A percentile compares a stretch with the other conserved stretches of the same genome.
Conservation (phyloP, 306 rosid species). For the Rosa multiflora region DNA sequence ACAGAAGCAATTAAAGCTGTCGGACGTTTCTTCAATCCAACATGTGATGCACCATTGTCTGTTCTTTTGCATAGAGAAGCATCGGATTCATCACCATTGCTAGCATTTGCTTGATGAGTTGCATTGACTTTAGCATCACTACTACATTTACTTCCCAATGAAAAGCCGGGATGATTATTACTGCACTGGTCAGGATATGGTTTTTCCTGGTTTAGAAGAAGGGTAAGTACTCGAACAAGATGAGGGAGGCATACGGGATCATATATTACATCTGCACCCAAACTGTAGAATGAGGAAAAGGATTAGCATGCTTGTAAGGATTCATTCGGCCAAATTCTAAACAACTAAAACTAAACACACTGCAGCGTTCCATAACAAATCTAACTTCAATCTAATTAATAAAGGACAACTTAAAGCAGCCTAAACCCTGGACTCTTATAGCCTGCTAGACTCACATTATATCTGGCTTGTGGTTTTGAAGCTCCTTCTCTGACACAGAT, state of each 20-base stretch:
- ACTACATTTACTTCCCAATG: constrained; percentile 16
- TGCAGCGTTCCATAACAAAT: background rate
- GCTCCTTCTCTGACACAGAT: constrained; percentile 63
- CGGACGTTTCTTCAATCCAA: constrained; percentile 39
- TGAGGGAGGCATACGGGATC: constrained; percentile 85
- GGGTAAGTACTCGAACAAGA: constrained; percentile 59
- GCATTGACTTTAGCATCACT: constrained; percentile 29
- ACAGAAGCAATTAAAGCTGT: constrained; percentile 70
- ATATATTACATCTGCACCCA: constrained; percentile 89
- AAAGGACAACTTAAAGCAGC: background rate
- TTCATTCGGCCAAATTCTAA: constrained; percentile 5
- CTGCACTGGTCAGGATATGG: constrained; percentile 4
- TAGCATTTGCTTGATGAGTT: constrained; percentile 9
- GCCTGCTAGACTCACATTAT: constrained; percentile 57
- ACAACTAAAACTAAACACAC: background rate
- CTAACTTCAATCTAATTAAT: background rate
- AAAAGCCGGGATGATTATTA: constrained; percentile 16
- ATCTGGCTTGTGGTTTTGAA: constrained; percentile 57
- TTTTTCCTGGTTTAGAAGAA: constrained; percentile 41
- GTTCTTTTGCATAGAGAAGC: constrained; percentile 22
- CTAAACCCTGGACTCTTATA: background rate
- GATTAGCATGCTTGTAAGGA: background rate
- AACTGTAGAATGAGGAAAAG: constrained; percentile 39
- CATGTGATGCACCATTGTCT: constrained; percentile 9
- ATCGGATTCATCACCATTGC: constrained; percentile 25